Evolutionary conservation across 148 eudicot species (phyloP), one percentile per base, ranked within the genome.

Genomic region (Bassia scoparia): DNA sequence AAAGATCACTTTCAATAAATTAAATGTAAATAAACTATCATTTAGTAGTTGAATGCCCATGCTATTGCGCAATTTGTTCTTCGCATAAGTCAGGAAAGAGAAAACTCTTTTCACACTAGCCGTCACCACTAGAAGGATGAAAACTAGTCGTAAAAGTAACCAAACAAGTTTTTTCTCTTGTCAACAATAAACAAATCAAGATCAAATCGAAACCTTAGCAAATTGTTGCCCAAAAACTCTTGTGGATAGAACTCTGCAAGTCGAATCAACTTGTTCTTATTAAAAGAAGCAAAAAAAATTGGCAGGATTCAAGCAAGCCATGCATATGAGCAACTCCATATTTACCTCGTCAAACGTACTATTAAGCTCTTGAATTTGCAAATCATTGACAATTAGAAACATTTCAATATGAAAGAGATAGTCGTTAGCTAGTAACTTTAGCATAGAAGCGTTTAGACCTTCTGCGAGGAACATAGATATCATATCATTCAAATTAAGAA

Each of bases 331-430:
- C 9, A 64, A 20, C 68, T 64, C 68, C 68, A 37, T 64, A 38
- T 20, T 64, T 9, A 20, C 48, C 24, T 64, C 68, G 8, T 64
- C 5, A 64, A 64, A 64, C 11, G 27, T 5, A n/a, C 35, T 21
- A 37, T 64, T n/a, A 64, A 64, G 68, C 21, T 64, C 68, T 15
- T 34, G 44, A 64, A 64, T 46, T 35, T 35, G 68, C 10, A 64
- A 64, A 64, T 34, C 68, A 35, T 20, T 64, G 12, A 64, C 20
- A 7, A 5, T n/a, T 9, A 35, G 9, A 64, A 64, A 64, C 11
- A 35, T 21, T n/a, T 37, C 48, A 35, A 64, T 48, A 0, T 16
- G 13, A n/a, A 64, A 64, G 21, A 7, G 48, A 64, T 64, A 26
- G 6, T 4, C 14, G 21, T 64, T 63, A 31, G 4, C n/a, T n/a